Percentiles rank a stretch among this genome's conserved stretches.
These are phyloP conservation scores for Xylaria palmicola DNA, from an alignment of 495 filamentous ascomycete genomes.

Conservation along the genomic window DNA sequence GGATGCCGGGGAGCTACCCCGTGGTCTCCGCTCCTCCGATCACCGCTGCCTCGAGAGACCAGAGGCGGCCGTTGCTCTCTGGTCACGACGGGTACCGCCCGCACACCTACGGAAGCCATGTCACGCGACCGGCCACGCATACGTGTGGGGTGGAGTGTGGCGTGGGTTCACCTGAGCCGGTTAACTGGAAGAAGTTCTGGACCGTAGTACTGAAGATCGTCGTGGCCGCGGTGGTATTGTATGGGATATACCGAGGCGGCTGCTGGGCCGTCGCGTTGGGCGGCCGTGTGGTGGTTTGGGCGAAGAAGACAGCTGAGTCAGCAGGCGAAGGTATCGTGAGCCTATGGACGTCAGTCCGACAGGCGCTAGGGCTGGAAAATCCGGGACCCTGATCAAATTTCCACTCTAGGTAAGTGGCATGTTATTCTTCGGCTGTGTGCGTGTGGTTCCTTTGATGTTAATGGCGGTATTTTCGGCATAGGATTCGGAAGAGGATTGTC, in stretches of 20 bases:
- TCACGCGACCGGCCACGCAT: neutral
- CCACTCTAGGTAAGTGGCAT: neutral
- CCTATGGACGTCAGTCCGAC: neutral
- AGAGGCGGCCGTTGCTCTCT: neutral
- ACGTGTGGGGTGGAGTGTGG: neutral
- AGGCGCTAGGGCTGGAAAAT: too few relatives aligned
- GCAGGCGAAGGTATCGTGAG: neutral
- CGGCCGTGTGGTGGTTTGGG: neutral
- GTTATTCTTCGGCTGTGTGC: neutral
- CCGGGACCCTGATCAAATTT: too few relatives aligned
- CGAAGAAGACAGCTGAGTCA: neutral
- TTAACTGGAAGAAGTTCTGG: neutral
- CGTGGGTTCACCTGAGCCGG: neutral
- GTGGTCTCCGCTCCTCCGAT: neutral
- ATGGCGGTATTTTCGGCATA: too few relatives aligned
- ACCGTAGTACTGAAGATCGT: neutral
- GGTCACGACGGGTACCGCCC: neutral
- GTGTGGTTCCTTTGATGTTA: neutral
- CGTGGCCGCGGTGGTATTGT: neutral
- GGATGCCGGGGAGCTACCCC: neutral
- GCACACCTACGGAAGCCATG: neutral
- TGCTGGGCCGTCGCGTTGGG: neutral
- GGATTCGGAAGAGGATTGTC: too few relatives aligned
- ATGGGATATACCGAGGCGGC: neutral
- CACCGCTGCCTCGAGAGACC: neutral